Evolutionary conservation across 2,329 filamentous ascomycete genomes (phyloP).

Genomic region (Xylariaceae sp.): DNA sequence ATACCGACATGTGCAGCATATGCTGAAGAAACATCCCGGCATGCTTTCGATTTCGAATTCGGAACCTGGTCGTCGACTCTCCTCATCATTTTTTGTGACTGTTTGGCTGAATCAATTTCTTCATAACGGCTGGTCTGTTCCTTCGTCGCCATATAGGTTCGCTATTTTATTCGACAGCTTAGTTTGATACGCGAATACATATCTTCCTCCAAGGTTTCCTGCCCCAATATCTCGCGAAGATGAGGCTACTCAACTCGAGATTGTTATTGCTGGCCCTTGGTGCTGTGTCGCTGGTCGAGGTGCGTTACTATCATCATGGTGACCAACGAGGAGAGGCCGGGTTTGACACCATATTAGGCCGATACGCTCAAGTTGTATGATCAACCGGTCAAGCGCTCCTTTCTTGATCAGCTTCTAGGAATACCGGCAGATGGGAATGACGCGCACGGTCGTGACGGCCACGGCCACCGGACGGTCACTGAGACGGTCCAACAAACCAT

Average conservation of each 20-base stretch:
- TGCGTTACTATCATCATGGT: slow-evolving; percentile 9
- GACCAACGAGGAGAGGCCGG: background rate
- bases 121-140: slow-evolving; percentile 16
- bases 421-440: slow-evolving; percentile 1
- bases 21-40: slow-evolving; percentile 13
- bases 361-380: slow-evolving; percentile 5
- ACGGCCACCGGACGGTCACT: slow-evolving; percentile 5
- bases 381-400: slow-evolving; percentile 9
- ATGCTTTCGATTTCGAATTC: slow-evolving; percentile 10
- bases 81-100: slow-evolving; percentile 1
- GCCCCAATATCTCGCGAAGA: slow-evolving; percentile 7
- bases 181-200: too few species aligned
- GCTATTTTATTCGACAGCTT: background rate
- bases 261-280: slow-evolving; percentile 8
- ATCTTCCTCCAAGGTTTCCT: slow-evolving; percentile 1
- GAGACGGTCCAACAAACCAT: slow-evolving; percentile 15
- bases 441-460: background rate
- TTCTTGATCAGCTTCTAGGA: slow-evolving; percentile 7
- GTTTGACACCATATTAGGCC: slow-evolving; percentile 8
- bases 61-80: slow-evolving; percentile 6
- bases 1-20: background rate
- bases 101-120: slow-evolving; percentile 10
- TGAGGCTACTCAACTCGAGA: slow-evolving; percentile 11
- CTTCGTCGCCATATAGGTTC: background rate
- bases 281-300: slow-evolving; percentile 11